Evolutionary conservation across 2,329 filamentous ascomycete genomes (phyloP).

Genomic region (Fusarium sarcochroum): DNA sequence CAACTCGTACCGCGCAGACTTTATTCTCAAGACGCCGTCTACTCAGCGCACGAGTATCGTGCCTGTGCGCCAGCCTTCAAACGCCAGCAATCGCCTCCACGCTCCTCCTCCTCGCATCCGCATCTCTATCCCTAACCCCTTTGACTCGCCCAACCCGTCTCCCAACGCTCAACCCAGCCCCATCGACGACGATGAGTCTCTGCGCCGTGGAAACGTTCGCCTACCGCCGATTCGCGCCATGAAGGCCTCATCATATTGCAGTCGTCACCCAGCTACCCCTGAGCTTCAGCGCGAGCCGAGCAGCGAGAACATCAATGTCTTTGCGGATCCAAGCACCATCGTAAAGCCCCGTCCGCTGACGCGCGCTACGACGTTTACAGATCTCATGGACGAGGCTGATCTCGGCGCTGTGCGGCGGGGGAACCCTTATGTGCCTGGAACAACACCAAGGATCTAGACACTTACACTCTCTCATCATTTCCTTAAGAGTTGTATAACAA

Average conservation of each 20-base stretch:
- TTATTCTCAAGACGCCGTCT: slow-evolving; percentile 60
- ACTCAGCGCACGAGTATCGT: slow-evolving; percentile 28
- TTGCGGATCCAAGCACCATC: slow-evolving; percentile 63
- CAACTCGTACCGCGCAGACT: slow-evolving; percentile 65
- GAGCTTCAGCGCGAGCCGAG: slow-evolving; percentile 59
- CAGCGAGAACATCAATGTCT: slow-evolving; percentile 67
- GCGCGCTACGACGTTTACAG: slow-evolving; percentile 65
- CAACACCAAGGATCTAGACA: slow-evolving; percentile 52
- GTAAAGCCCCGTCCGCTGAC: slow-evolving; percentile 47
- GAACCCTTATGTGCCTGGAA: slow-evolving; percentile 59
- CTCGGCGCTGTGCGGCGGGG: slow-evolving; percentile 59
- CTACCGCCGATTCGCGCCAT: slow-evolving; percentile 58
- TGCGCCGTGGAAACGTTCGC: slow-evolving; percentile 49
- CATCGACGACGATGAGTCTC: slow-evolving; percentile 43
- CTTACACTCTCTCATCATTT: slow-evolving; percentile 4
- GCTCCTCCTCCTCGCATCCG: slow-evolving; percentile 41
- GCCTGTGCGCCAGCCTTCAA: slow-evolving; percentile 25
- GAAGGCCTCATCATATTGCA: slow-evolving; percentile 49
- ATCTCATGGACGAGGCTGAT: slow-evolving; percentile 65
- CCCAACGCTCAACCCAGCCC: slow-evolving; percentile 44
- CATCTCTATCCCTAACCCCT: slow-evolving; percentile 55
- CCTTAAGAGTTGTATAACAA: not conserved
- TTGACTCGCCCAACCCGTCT: slow-evolving; percentile 53
- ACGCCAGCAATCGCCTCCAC: slow-evolving; percentile 32
- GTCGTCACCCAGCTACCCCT: slow-evolving; percentile 51